Base-by-base conservation (phyloP, 177 flowering plant species). In the Vitis hybrid region DNA sequence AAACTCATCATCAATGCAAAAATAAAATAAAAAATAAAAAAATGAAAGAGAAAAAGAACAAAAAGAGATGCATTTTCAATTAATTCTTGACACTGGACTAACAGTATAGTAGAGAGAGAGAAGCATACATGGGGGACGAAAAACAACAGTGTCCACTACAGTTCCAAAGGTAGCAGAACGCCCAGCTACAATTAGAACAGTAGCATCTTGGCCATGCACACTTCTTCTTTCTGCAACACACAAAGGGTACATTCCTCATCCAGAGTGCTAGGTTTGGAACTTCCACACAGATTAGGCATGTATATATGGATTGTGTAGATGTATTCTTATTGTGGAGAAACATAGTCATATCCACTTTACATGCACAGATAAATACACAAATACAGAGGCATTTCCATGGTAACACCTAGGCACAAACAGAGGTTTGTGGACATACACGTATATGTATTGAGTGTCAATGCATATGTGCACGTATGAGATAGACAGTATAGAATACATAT, bases 111-210 rank as follows among this genome's bases (percentile, higher is more conserved):
- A 39, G 45, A 39, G 45, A 39, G 45, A 39, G 45, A 39, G 8
- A 39, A 39, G 45, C 45, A 6, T 39, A 39, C 45, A 39, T 39
- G 45, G 45, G 8, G 45, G 45, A 39, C 45, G 45, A 39, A 39
- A 39, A 39, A 39, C 45, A 39, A 39, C 45, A 39, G 45, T 4
- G 45, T 39, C 45, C 68, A 68, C 60, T 50, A 52, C 56, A 76
- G 78, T 72, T 67, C 45, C 49, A 64, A 65, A 16, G 69, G 78
- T 75, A 72, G 80, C 48, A 64, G 68, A 74, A 66, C 71, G 59
- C 76, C 67, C 74, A 67, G 76, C 79, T 70, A 56, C 66, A 65
- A 51, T 78, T 80, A 77, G 77, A 76, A 75, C 67, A 70, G 79
- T 80, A 63, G 75, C 65, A 39, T 39, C 6, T 4, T 39, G 45